Evolutionary conservation across 148 eudicot species (phyloP).

Genomic region (Camellia sinensis): DNA sequence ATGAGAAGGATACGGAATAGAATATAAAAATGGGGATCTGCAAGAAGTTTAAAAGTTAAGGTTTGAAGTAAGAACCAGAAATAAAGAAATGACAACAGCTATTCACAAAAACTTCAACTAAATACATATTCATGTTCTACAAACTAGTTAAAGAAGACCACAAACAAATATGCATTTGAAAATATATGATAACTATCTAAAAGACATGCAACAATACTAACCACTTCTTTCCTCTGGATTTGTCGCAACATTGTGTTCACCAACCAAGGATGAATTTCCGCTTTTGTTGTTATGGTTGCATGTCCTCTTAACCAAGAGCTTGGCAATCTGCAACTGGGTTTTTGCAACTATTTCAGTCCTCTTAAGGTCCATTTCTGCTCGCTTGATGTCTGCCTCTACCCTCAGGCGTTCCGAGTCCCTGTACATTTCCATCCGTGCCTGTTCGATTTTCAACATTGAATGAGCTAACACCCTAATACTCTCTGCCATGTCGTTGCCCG

Average conservation of each 20-base stretch:
- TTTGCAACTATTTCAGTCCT: slow-evolving; percentile 22
- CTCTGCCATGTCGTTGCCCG: slow-evolving; percentile 11
- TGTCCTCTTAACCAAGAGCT: neutral
- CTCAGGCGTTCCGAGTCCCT: slow-evolving; percentile 20
- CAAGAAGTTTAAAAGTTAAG: neutral
- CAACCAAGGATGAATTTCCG: slow-evolving; percentile 15
- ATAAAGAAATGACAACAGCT: neutral
- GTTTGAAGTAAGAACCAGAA: neutral
- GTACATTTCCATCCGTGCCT: slow-evolving; percentile 16
- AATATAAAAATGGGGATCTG: neutral
- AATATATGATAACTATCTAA: neutral
- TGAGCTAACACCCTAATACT: slow-evolving; percentile 10
- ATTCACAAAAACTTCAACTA: neutral
- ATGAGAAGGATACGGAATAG: too few relatives aligned
- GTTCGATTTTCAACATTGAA: slow-evolving; percentile 17
- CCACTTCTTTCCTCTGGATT: slow-evolving; percentile 10
- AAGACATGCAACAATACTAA: slow-evolving; percentile 4
- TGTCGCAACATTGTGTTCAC: neutral
- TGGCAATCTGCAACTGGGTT: slow-evolving; percentile 20
- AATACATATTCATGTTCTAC: neutral
- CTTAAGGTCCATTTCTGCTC: slow-evolving; percentile 27
- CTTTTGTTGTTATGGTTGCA: slow-evolving; percentile 4
- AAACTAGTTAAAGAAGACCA: neutral
- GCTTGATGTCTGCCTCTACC: slow-evolving; percentile 19
- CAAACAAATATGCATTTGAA: neutral